phyloP scores from a whole-genome alignment of 1,284 basidiomycete genomes.

The Neolentinus lepideus region DNA sequence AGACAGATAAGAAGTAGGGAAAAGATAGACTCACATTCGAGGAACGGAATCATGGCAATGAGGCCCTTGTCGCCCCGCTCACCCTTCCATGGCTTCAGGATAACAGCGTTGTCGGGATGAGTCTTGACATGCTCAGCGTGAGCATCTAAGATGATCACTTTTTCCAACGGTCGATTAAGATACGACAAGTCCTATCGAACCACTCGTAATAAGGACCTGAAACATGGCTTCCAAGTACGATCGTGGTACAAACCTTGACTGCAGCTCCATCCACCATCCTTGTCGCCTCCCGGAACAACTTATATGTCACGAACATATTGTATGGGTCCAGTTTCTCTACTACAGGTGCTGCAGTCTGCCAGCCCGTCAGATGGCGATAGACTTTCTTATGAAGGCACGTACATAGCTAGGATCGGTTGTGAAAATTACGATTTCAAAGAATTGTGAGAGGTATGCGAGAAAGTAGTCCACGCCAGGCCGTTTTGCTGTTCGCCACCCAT shows the following conservation, averaged over 20 bases:
- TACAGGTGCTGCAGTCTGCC: slow-evolving; percentile 82
- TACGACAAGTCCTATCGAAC: slow-evolving; percentile 73
- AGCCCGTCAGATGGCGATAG: slow-evolving; percentile 3
- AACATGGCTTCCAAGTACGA: not conserved
- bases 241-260: slow-evolving; percentile 56
- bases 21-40: slow-evolving; percentile 88
- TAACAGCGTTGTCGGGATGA: slow-evolving; percentile 88
- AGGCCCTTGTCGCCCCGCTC: slow-evolving; percentile 75
- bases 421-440: slow-evolving; percentile 97
- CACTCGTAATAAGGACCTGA: slow-evolving; percentile 7
- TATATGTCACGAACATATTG: slow-evolving; percentile 83
- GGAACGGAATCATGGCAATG: slow-evolving; percentile 90
- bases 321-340: slow-evolving; percentile 95
- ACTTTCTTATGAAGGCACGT: slow-evolving; percentile 23
- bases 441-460: slow-evolving; percentile 93
- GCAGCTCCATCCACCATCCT: slow-evolving; percentile 72
- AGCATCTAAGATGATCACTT: slow-evolving; percentile 88
- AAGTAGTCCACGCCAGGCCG: slow-evolving; percentile 98
- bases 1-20: no score
- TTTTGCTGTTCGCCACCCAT: slow-evolving; percentile 89
- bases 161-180: slow-evolving; percentile 89
- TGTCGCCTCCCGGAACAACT: slow-evolving; percentile 88
- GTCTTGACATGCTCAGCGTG: slow-evolving; percentile 69
- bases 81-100: slow-evolving; percentile 87
- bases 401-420: slow-evolving; percentile 90